Conservation (phyloP, 225 moss, liverwort and hornwort species). For the Bryoerythrophyllum caledonicum region DNA sequence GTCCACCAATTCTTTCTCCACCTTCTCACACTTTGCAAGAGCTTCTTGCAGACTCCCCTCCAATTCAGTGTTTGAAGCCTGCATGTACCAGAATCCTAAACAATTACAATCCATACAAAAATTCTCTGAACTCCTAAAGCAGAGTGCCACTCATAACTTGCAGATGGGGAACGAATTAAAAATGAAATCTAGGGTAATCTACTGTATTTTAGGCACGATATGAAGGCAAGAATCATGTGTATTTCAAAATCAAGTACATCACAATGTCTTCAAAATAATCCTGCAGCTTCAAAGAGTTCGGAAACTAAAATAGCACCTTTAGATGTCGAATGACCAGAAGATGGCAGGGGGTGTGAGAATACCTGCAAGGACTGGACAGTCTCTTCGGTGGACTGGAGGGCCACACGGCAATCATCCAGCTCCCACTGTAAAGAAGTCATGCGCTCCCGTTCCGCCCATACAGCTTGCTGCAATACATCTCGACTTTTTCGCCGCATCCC, state of each 20-base stretch:
- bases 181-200: not conserved
- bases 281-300: not conserved
- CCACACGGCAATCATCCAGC: conserved; percentile 85
- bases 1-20: conserved; percentile 65
- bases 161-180: not conserved
- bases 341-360: conserved; percentile 16
- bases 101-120: not conserved
- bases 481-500: conserved; percentile 89
- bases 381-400: conserved; percentile 73
- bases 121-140: not conserved
- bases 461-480: conserved; percentile 96
- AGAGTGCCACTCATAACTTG: conserved; percentile 4
- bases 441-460: conserved; percentile 85
- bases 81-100: conserved; percentile 6
- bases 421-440: conserved; percentile 95
- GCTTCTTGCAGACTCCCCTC: conserved; percentile 59
- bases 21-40: conserved; percentile 51
- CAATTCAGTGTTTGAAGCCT: conserved; percentile 64
- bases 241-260: not conserved
- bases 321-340: not conserved
- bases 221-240: not conserved
- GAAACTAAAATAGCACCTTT: conserved; percentile 2
- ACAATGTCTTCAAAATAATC: not conserved
- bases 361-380: conserved; percentile 64
- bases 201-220: not conserved